Percentiles rank a stretch among this genome's conserved stretches.
phyloP scores from a whole-genome alignment of 1,284 basidiomycete genomes.

The Ustilago lituana region DNA sequence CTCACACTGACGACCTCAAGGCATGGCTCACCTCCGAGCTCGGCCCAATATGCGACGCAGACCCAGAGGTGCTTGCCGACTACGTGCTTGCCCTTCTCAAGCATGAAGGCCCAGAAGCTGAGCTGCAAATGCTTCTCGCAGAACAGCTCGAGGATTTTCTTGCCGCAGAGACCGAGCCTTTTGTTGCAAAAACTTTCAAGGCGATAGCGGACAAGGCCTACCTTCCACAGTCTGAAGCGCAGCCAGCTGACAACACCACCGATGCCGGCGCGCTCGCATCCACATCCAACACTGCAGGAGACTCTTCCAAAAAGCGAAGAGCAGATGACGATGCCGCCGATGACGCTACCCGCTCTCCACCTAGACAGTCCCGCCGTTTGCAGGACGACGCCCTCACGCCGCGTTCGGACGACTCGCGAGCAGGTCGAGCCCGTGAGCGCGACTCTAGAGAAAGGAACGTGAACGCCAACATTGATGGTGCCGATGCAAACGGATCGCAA shows the following conservation, averaged over 20 bases:
- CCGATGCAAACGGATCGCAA: slow-evolving; percentile 23
- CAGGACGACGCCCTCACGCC: slow-evolving; percentile 15
- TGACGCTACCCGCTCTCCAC: slow-evolving; percentile 31
- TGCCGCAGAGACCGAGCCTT: slow-evolving; percentile 81
- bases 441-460: slow-evolving; percentile 31
- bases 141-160: slow-evolving; percentile 88
- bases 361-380: slow-evolving; percentile 37
- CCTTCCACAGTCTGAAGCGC: slow-evolving; percentile 15
- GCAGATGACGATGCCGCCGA: slow-evolving; percentile 45
- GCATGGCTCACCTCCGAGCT: slow-evolving; percentile 60
- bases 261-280: slow-evolving; percentile 15
- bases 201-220: slow-evolving; percentile 69
- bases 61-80: slow-evolving; percentile 90
- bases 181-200: slow-evolving; percentile 85
- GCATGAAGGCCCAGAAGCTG: slow-evolving; percentile 83
- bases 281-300: slow-evolving; percentile 10
- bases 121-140: slow-evolving; percentile 81
- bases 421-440: slow-evolving; percentile 29
- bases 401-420: slow-evolving; percentile 15
- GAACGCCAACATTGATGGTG: slow-evolving; percentile 6
- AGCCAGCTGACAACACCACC: slow-evolving; percentile 13
- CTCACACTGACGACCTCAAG: slow-evolving; percentile 56
- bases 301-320: slow-evolving; percentile 44
- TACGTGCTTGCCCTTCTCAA: slow-evolving; percentile 94
- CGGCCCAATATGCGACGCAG: slow-evolving; percentile 81